Evolutionary conservation across 1,284 basidiomycete genomes (phyloP), one percentile per base, ranked within the genome.

Genomic region (Ustilago bromivora): DNA sequence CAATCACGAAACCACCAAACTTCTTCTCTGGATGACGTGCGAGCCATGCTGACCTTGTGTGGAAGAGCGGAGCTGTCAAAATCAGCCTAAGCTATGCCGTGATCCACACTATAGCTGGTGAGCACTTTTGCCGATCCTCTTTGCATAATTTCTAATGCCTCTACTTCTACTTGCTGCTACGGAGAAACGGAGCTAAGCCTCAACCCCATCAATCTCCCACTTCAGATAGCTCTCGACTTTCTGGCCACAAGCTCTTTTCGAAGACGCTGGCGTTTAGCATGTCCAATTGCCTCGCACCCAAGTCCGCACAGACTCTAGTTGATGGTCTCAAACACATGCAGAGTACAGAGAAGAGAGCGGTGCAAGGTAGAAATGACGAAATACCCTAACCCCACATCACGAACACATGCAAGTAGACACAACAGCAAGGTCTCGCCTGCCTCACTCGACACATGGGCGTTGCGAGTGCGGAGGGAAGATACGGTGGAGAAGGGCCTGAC

Each of bases 181-280:
- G 64, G 57, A 60, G 57, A 60, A 60, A 60, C 57, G 57, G 64
- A 60, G 64, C 64, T 66, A 66, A 66, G 57, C 57, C 13, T 9
- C 41, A 46, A 23, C n/a, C n/a, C 5, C 11, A 10, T 40, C 23
- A 28, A 28, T 28, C 23, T 28, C 23, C 23, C 36, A 38, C 36
- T 38, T 13, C 9, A 13, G 36, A 38, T 38, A 38, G 36, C 10
- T 38, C 36, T 38, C 36, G 36, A 38, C 23, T 28, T 28, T 28
- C 23, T 28, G 23, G 23, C 23, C 23, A 28, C 23, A 28, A 28
- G 23, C 23, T 28, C 23, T 28, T 28, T 28, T 28, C 23, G 23
- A 28, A 28, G 23, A 28, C 23, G 23, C 3, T 28, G 23, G 23
- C 23, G 23, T 28, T 28, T 28, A 28, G 3, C 23, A 28, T 28